phyloP scores from a whole-genome alignment of 176 grass and related monocot species.

The Poa annua region DNA sequence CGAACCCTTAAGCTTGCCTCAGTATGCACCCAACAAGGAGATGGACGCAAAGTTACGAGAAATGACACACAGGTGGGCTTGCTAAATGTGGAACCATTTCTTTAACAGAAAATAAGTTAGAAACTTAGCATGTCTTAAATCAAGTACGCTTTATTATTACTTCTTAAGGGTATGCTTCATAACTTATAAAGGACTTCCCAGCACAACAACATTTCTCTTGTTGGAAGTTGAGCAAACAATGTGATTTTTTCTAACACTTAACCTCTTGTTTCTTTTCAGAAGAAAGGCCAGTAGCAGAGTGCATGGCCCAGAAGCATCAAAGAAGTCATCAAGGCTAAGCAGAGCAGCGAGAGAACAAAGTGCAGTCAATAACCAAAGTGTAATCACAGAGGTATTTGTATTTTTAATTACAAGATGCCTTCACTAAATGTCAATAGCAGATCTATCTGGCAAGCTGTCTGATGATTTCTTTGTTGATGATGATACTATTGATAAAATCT shows the following conservation, averaged over 20 bases:
- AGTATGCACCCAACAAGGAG: conserved; percentile 82
- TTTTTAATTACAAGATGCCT: conserved; percentile 19
- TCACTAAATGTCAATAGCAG: conserved; percentile 8
- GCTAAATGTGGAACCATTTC: conserved; percentile 25
- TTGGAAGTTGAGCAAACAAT: neutral
- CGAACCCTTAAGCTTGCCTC: conserved; percentile 70
- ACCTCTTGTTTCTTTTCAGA: conserved; percentile 43
- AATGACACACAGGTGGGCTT: conserved; percentile 56
- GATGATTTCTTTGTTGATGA: conserved; percentile 17
- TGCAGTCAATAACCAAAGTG: conserved; percentile 40
- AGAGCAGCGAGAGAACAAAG: conserved; percentile 53
- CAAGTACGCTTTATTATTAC: conserved; percentile 13
- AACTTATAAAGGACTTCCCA: conserved; percentile 16
- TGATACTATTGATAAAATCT: conserved; percentile 10
- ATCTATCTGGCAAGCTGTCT: neutral
- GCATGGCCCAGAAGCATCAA: conserved; percentile 62
- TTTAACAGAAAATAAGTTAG: neutral
- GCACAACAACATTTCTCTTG: neutral
- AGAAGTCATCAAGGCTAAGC: conserved; percentile 65
- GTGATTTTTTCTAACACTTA: neutral
- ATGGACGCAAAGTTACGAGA: conserved; percentile 74
- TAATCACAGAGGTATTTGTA: conserved; percentile 44
- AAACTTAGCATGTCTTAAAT: conserved; percentile 14
- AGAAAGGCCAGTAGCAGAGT: conserved; percentile 61
- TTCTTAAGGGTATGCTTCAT: conserved; percentile 8